Conservation (phyloP, 2,329 filamentous ascomycete genomes). For the Akanthomyces uredinophilus region DNA sequence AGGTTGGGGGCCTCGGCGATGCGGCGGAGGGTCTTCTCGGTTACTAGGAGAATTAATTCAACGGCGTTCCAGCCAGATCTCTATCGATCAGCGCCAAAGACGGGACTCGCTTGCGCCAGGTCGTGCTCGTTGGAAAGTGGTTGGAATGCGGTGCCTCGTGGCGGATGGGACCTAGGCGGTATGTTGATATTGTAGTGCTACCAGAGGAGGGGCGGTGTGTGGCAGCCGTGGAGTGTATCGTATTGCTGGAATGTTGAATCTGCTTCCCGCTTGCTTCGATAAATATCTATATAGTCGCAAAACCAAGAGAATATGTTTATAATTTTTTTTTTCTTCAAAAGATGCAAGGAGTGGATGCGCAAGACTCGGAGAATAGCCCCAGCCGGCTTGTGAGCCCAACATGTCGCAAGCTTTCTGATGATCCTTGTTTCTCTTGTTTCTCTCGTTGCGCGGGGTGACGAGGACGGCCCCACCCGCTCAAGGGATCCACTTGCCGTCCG, state of each 20-base stretch:
- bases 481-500: neutral
- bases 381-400: neutral
- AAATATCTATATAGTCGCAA: neutral
- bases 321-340: neutral
- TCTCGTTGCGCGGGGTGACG: slow-evolving; percentile 17
- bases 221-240: neutral
- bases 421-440: slow-evolving; percentile 11
- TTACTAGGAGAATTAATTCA: neutral
- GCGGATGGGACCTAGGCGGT: neutral
- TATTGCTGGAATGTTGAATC: slow-evolving; percentile 4
- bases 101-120: neutral
- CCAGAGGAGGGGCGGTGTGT: slow-evolving; percentile 9
- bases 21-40: neutral
- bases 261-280: neutral
- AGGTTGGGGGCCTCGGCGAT: slow-evolving; percentile 7
- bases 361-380: neutral
- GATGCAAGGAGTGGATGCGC: slow-evolving; percentile 7
- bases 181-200: neutral
- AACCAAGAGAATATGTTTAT: neutral
- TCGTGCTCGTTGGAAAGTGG: neutral
- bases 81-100: neutral
- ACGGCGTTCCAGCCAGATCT: neutral
- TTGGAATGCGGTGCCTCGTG: slow-evolving; percentile 11
- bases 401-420: slow-evolving; percentile 5
- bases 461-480: slow-evolving; percentile 4